A percentile compares a stretch with the other conserved stretches of the same genome.
phyloP scores from a whole-genome alignment of 345 rosid species.

The Nephelium lappaceum region DNA sequence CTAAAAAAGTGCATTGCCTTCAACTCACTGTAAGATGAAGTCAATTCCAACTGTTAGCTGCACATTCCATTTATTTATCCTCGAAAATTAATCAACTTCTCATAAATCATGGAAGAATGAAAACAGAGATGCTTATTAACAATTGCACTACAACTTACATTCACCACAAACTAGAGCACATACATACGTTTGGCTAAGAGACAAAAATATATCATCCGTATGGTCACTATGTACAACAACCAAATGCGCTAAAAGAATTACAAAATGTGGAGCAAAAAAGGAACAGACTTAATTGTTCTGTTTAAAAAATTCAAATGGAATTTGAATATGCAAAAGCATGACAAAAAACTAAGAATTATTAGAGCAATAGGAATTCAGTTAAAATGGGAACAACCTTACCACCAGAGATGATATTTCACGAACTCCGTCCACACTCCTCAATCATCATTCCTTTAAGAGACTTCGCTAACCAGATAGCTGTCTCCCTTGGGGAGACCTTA shows the following conservation, averaged over 20 bases:
- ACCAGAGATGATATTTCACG: constrained; percentile 31
- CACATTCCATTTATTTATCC: not conserved
- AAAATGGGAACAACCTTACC: constrained; percentile 33
- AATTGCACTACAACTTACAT: constrained; percentile 22
- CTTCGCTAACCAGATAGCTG: constrained; percentile 97
- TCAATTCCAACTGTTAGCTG: not conserved
- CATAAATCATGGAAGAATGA: not conserved
- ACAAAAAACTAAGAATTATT: constrained; percentile 13
- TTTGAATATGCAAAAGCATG: constrained; percentile 24
- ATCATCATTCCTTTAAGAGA: constrained; percentile 96
- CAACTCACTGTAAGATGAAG: not conserved
- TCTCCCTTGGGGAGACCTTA: constrained; percentile 96
- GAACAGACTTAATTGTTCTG: constrained; percentile 8
- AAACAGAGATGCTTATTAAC: constrained; percentile 1
- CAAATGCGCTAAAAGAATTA: constrained; percentile 32
- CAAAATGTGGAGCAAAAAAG: constrained; percentile 19
- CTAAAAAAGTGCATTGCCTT: not conserved
- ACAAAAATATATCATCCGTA: constrained; percentile 24
- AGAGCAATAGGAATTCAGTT: constrained; percentile 10
- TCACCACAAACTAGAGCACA: constrained; percentile 20
- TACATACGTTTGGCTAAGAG: constrained; percentile 27
- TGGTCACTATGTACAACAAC: constrained; percentile 43
- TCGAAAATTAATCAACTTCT: not conserved
- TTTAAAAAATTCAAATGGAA: constrained; percentile 19
- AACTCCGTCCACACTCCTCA: constrained; percentile 64